phyloP scores from a whole-genome alignment of 176 grass and related monocot species.

The Paspalum vaginatum region DNA sequence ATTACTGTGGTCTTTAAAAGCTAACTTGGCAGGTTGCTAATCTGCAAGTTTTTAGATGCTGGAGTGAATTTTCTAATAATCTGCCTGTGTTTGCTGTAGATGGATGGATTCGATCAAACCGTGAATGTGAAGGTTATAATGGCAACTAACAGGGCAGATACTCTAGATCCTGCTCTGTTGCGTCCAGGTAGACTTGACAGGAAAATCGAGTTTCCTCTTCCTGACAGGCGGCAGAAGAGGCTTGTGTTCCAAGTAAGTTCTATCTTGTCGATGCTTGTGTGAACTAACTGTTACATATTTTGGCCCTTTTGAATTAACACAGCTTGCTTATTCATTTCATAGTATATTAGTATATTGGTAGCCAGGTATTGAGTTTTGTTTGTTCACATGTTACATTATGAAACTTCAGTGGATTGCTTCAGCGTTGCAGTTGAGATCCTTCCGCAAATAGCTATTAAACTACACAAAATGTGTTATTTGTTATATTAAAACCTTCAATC shows the following conservation, averaged over 20 bases:
- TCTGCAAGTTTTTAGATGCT: background rate
- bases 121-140: slow-evolving; percentile 99
- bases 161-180: slow-evolving; percentile 90
- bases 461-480: background rate
- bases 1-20: background rate
- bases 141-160: slow-evolving; percentile 98
- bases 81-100: slow-evolving; percentile 36
- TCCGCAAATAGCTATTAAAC: background rate
- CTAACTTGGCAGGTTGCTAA: background rate
- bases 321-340: slow-evolving; percentile 12
- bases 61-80: background rate
- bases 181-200: slow-evolving; percentile 94
- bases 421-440: background rate
- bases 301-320: background rate
- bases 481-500: background rate
- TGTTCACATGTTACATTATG: background rate
- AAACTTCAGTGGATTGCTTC: background rate
- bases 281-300: background rate
- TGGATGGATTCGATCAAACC: slow-evolving; percentile 99
- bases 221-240: slow-evolving; percentile 91
- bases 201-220: slow-evolving; percentile 98
- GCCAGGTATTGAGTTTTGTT: background rate
- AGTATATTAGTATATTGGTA: background rate
- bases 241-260: slow-evolving; percentile 93
- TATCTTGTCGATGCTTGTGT: background rate